phyloP scores from a whole-genome alignment of 768 basidiomycete species.

The Cytidiella melzeri region DNA sequence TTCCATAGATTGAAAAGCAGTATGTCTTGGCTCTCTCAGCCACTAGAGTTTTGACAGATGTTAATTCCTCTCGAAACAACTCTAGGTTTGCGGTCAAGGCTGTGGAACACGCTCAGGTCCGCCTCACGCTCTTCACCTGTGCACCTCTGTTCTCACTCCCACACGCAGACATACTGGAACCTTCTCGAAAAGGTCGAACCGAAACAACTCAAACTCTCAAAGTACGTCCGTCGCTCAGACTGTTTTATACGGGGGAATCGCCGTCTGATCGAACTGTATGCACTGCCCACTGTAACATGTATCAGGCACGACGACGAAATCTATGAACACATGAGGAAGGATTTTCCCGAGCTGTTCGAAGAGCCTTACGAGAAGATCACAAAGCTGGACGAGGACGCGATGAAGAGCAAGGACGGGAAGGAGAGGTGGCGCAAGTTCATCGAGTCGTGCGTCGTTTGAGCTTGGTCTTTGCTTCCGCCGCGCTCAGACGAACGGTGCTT shows the following conservation, averaged over 20 bases:
- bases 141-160: neutral
- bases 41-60: neutral
- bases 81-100: conserved; percentile 85
- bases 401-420: conserved; percentile 88
- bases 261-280: too few relatives aligned
- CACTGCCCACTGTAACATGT: too few relatives aligned
- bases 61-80: neutral
- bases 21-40: conserved; percentile 35
- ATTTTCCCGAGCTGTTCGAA: conserved; percentile 72
- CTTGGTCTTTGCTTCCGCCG: too few relatives aligned
- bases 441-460: conserved; percentile 54
- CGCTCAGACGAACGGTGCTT: conserved; percentile 1
- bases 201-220: conserved; percentile 71
- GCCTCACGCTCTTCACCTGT: conserved; percentile 15
- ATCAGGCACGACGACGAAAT: conserved; percentile 82
- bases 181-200: conserved; percentile 79
- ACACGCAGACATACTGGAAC: conserved; percentile 85
- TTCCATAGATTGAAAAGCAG: conserved; percentile 89
- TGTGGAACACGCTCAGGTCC: conserved; percentile 92
- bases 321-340: conserved; percentile 62
- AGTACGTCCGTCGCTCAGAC: conserved; percentile 41
- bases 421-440: conserved; percentile 89
- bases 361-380: conserved; percentile 35
- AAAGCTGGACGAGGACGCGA: conserved; percentile 81
- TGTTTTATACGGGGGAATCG: too few relatives aligned